Evolutionary conservation across 2,329 filamentous ascomycete genomes (phyloP).

Genomic region (Paraphaeosphaeria minitans): DNA sequence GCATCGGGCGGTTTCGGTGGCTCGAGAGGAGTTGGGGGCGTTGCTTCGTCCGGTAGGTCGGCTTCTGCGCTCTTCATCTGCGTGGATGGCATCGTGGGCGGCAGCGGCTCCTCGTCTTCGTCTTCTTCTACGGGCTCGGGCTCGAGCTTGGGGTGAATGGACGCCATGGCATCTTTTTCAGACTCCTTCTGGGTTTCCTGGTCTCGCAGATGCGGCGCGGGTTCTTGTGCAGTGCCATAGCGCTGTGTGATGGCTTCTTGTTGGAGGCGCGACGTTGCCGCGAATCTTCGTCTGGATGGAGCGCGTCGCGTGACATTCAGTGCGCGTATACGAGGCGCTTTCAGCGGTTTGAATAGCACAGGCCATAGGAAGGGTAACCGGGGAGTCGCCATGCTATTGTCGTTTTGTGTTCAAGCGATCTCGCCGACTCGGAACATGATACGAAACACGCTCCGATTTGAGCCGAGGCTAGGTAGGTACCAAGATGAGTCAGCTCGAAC

Average conservation of each 20-base stretch:
- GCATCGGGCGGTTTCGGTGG: constrained; percentile 30
- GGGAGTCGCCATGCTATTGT: constrained; percentile 48
- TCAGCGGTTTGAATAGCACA: constrained; percentile 47
- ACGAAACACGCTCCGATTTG: background rate
- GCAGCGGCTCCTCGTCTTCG: constrained; percentile 26
- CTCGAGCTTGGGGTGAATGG: constrained; percentile 1
- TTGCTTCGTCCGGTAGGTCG: constrained; percentile 19
- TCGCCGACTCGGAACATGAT: background rate
- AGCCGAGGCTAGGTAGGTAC: constrained; percentile 8
- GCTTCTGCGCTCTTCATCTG: constrained; percentile 15
- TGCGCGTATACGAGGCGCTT: constrained; percentile 26
- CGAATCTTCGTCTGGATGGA: constrained; percentile 5
- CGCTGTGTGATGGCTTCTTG: constrained; percentile 39
- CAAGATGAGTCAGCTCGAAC: background rate
- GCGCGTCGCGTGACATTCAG: constrained; percentile 24
- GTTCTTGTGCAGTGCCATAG: constrained; percentile 56
- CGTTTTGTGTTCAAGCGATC: background rate
- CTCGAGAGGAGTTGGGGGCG: constrained; percentile 24
- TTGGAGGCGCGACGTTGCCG: constrained; percentile 4
- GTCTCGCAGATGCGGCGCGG: constrained; percentile 45
- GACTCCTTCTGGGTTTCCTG: constrained; percentile 13
- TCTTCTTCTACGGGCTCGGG: constrained; percentile 24
- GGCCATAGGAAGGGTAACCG: constrained; percentile 56
- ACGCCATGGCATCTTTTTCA: constrained; percentile 9
- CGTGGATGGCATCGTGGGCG: constrained; percentile 24